Evolutionary conservation across 225 moss, liverwort and hornwort species (phyloP).

Genomic region (Bryoerythrophyllum caledonicum): DNA sequence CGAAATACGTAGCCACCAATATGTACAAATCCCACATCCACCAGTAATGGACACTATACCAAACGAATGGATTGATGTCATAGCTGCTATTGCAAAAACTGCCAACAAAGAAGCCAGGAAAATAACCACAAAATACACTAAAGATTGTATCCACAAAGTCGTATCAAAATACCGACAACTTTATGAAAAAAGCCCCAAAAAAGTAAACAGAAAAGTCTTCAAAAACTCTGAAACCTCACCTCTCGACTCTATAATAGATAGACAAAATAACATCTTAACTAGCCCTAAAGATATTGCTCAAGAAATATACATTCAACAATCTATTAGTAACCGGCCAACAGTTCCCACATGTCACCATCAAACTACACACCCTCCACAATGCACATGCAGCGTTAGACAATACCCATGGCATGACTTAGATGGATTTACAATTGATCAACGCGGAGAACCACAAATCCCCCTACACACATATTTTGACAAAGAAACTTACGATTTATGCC

Average conservation of each 20-base stretch:
- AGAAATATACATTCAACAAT: too few species aligned
- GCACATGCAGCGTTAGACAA: too few species aligned
- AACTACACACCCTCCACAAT: too few species aligned
- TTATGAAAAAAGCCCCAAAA: neutral
- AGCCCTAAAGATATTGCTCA: too few species aligned
- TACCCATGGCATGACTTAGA: too few species aligned
- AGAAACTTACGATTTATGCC: too few species aligned
- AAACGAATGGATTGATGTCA: neutral
- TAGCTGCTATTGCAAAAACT: neutral
- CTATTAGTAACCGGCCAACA: too few species aligned
- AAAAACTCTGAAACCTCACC: neutral
- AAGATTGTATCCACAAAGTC: neutral
- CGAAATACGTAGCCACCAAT: neutral
- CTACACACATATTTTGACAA: too few species aligned
- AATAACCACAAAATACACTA: neutral
- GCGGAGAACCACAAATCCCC: too few species aligned
- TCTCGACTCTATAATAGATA: neutral
- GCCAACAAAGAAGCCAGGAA: neutral
- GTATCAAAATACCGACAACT: neutral
- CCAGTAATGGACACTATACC: neutral
- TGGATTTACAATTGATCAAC: too few species aligned
- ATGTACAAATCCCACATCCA: neutral
- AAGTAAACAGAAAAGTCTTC: neutral
- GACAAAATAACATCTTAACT: too few species aligned
- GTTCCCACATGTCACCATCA: too few species aligned